A percentile compares a stretch with the other conserved stretches of the same genome.
phyloP scores from a whole-genome alignment of 2,329 filamentous ascomycete genomes.

The Apiospora rasikravindrae region DNA sequence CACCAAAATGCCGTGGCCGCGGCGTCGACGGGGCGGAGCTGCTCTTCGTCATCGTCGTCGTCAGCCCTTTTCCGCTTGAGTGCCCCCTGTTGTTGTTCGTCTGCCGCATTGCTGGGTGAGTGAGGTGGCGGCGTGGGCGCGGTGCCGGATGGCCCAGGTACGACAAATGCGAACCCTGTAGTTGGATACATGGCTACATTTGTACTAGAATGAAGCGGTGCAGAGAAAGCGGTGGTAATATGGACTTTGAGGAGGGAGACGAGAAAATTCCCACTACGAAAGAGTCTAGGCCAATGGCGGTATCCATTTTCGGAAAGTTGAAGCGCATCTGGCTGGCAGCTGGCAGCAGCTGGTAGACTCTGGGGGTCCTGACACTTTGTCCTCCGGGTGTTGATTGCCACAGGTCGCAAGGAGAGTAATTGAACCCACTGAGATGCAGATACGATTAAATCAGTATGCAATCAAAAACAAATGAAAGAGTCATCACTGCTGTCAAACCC shows the following conservation, averaged over 20 bases:
- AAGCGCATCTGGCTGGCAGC: neutral
- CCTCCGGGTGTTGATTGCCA: neutral
- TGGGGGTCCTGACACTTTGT: neutral
- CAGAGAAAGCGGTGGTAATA: neutral
- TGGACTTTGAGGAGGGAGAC: neutral
- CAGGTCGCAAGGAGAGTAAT: neutral
- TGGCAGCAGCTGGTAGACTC: neutral
- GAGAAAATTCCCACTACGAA: neutral
- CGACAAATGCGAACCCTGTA: neutral
- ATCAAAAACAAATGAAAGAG: neutral
- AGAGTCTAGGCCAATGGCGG: neutral
- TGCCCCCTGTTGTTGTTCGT: neutral
- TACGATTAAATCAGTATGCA: neutral
- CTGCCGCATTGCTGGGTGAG: neutral
- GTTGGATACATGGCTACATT: conserved; percentile 7
- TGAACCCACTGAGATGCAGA: neutral
- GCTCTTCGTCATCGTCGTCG: neutral
- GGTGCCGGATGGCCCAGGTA: neutral
- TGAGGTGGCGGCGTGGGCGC: neutral
- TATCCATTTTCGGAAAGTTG: conserved; percentile 2
- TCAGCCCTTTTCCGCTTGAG: neutral
- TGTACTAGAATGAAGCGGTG: neutral
- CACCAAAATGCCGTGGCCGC: neutral
- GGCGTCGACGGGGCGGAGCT: neutral
- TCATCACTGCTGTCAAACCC: neutral